phyloP scores from a whole-genome alignment of 1,284 basidiomycete species.

The Tremellales sp. region DNA sequence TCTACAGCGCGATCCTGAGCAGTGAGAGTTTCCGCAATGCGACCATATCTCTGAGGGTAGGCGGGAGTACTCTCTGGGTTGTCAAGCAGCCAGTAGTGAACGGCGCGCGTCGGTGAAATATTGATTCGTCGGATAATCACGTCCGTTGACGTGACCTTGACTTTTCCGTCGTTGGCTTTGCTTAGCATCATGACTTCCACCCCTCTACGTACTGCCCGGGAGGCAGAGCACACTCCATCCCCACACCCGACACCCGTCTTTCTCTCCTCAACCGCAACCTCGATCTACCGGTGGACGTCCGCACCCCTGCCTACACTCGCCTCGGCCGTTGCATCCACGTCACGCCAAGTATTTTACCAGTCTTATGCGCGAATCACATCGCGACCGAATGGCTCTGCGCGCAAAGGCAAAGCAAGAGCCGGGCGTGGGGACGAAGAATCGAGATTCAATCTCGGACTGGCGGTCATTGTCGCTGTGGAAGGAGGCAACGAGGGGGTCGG shows the following conservation, averaged over 20 bases:
- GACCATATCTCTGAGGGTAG: too few relatives aligned
- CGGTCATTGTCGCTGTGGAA: constrained; percentile 39
- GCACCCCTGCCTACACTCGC: constrained; percentile 4
- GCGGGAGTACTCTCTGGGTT: too few relatives aligned
- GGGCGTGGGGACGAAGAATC: constrained; percentile 27
- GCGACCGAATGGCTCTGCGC: not conserved
- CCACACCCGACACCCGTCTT: constrained; percentile 13
- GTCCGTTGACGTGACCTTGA: too few relatives aligned
- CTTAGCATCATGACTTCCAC: not conserved
- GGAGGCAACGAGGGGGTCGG: constrained; percentile 44
- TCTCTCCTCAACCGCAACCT: constrained; percentile 1
- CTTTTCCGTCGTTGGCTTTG: not conserved
- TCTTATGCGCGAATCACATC: constrained; percentile 24
- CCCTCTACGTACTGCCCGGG: constrained; percentile 22
- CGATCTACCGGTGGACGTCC: constrained; percentile 25
- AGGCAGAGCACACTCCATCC: constrained; percentile 30
- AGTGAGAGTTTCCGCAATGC: too few relatives aligned
- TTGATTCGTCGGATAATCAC: too few relatives aligned
- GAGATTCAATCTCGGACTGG: constrained; percentile 44
- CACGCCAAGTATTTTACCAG: constrained; percentile 24
- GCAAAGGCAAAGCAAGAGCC: constrained; percentile 12
- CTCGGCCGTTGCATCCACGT: not conserved
- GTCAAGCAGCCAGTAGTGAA: too few relatives aligned
- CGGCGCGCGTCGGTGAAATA: too few relatives aligned
- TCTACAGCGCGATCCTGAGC: too few relatives aligned